Conservation (phyloP, 2,329 filamentous ascomycete genomes). For the Colletotrichum sp. region DNA sequence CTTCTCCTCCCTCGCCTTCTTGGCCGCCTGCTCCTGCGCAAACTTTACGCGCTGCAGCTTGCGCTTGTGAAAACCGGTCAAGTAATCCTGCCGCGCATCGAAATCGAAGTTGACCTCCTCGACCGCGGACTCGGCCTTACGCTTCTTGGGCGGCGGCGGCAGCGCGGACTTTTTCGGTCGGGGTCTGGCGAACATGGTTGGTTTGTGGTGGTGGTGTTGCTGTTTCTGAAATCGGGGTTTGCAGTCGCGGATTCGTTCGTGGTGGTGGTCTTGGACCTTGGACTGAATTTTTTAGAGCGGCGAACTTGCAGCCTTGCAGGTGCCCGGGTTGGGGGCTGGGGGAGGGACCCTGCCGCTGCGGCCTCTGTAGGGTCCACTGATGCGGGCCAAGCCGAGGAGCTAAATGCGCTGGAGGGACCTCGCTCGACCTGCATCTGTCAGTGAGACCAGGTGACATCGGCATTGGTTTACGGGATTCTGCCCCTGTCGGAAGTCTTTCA, state of each 20-base stretch:
- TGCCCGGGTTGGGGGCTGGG: not conserved
- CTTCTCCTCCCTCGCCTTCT: conserved; percentile 79
- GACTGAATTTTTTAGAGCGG: conserved; percentile 9
- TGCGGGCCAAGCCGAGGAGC: conserved; percentile 20
- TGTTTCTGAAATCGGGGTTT: not conserved
- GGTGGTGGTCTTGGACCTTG: not conserved
- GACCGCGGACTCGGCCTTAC: conserved; percentile 64
- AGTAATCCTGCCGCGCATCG: conserved; percentile 80
- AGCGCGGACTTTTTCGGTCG: conserved; percentile 63
- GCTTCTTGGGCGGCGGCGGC: conserved; percentile 67
- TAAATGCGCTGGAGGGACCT: conserved; percentile 15
- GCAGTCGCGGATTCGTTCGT: not conserved
- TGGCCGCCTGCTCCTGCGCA: conserved; percentile 81
- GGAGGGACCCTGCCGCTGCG: conserved; percentile 3
- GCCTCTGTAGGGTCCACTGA: conserved; percentile 18
- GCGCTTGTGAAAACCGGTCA: conserved; percentile 97
- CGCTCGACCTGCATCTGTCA: not conserved
- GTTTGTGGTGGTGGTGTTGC: not conserved
- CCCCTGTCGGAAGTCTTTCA: not conserved
- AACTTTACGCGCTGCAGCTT: conserved; percentile 85
- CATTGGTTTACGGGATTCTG: not conserved
- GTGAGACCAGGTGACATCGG: not conserved
- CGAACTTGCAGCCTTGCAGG: conserved; percentile 11
- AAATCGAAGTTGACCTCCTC: conserved; percentile 89
- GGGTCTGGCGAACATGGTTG: conserved; percentile 59